A percentile compares a stretch with the other conserved stretches of the same genome.
phyloP scores from a whole-genome alignment of 2,329 filamentous ascomycete genomes.

The Chaetomium sp. region DNA sequence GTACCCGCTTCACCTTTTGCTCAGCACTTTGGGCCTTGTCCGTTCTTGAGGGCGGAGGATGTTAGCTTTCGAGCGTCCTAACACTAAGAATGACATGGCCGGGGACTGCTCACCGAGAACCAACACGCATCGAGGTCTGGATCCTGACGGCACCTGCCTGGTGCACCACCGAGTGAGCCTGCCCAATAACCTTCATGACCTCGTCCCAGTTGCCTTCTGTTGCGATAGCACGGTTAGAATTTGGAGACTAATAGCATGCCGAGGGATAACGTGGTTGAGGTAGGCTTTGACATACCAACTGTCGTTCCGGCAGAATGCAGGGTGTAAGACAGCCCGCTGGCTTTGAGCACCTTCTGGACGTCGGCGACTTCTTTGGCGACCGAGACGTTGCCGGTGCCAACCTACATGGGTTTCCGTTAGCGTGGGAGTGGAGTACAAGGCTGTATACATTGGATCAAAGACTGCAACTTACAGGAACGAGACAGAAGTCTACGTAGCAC shows the following conservation, averaged over 20 bases:
- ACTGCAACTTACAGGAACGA: constrained; percentile 67
- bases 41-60: constrained; percentile 57
- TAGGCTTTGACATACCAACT: constrained; percentile 63
- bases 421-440: not conserved
- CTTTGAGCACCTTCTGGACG: constrained; percentile 81
- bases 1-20: constrained; percentile 72
- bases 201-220: constrained; percentile 89
- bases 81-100: not conserved
- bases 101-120: constrained; percentile 64
- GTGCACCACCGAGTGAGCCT: constrained; percentile 79
- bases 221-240: not conserved
- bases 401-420: constrained; percentile 47
- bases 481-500: constrained; percentile 88
- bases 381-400: constrained; percentile 77
- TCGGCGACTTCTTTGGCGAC: constrained; percentile 84
- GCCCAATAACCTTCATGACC: constrained; percentile 82
- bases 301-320: constrained; percentile 97
- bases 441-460: no score
- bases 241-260: not conserved
- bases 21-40: constrained; percentile 82
- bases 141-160: constrained; percentile 76
- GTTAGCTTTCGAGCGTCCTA: not conserved
- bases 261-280: not conserved
- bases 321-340: constrained; percentile 76
- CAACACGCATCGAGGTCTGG: constrained; percentile 85